Evolutionary conservation across 2,329 filamentous ascomycete genomes (phyloP).

Genomic region (Hymenoscyphus salicellus): DNA sequence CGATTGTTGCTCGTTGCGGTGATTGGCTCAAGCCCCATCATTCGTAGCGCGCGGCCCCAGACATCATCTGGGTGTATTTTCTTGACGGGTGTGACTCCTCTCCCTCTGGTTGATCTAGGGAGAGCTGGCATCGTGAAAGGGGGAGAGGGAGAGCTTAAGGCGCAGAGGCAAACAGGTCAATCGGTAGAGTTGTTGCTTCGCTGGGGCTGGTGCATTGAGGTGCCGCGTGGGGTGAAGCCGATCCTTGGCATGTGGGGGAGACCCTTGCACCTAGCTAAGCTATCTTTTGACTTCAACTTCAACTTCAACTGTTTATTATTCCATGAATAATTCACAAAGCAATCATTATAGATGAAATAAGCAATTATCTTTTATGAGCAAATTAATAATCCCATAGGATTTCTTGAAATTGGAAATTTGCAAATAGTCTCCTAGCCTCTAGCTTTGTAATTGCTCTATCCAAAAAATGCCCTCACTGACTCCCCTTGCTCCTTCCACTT

Average conservation of each 20-base stretch:
- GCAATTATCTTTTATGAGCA: too few species aligned
- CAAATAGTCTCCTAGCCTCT: too few species aligned
- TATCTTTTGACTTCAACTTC: background rate
- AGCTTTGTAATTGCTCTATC: too few species aligned
- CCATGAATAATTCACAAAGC: too few species aligned
- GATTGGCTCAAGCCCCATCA: constrained; percentile 23
- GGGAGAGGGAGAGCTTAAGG: background rate
- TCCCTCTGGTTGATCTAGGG: constrained; percentile 14
- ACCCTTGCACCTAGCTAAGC: background rate
- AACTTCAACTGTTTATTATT: too few species aligned
- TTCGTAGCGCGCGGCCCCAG: constrained; percentile 16
- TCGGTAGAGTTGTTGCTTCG: background rate
- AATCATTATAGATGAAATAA: too few species aligned
- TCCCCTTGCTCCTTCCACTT: too few species aligned
- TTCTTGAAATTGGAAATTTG: too few species aligned
- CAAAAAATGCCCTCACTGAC: too few species aligned
- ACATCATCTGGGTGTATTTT: constrained; percentile 17
- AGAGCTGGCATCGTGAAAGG: constrained; percentile 19
- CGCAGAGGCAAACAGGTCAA: background rate
- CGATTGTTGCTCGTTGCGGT: constrained; percentile 11
- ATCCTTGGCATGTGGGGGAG: background rate
- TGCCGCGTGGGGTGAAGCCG: background rate
- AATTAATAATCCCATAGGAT: too few species aligned
- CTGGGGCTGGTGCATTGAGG: background rate
- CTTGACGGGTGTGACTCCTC: constrained; percentile 15